These are phyloP conservation scores for Entonaema liquescens DNA, from an alignment of 495 filamentous ascomycete species.

Conservation along the genomic window DNA sequence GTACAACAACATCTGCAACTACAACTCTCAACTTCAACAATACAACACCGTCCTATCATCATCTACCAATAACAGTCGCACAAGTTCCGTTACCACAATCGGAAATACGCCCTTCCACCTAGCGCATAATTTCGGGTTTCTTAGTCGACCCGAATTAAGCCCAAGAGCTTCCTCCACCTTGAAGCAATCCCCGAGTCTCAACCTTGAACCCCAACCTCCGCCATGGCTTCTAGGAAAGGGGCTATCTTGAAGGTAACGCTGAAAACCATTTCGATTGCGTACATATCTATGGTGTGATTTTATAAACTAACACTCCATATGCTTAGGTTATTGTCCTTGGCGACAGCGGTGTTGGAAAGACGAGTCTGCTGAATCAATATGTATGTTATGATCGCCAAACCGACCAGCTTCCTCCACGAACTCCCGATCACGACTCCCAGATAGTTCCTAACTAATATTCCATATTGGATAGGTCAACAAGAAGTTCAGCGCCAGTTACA, in stretches of 20 bases:
- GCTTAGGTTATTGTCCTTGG: conserved; percentile 94
- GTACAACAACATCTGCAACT: conserved; percentile 15
- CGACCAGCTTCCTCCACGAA: conserved; percentile 4
- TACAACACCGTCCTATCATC: conserved; percentile 3
- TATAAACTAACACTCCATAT: conserved; percentile 19
- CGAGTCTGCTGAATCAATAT: conserved; percentile 99
- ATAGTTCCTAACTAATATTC: conserved; percentile 19
- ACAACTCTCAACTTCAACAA: conserved; percentile 23
- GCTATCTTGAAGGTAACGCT: conserved; percentile 86
- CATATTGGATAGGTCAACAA: conserved; percentile 85
- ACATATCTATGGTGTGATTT: neutral
- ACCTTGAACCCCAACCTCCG: conserved; percentile 40
- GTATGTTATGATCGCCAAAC: conserved; percentile 62
- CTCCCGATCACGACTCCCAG: conserved; percentile 1
- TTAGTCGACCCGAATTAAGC: neutral
- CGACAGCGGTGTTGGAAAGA: conserved; percentile 98
- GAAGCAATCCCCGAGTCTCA: conserved; percentile 11
- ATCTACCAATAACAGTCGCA: conserved; percentile 12
- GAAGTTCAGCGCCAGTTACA: conserved; percentile 99
- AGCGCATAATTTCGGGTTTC: conserved; percentile 3
- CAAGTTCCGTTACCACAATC: neutral
- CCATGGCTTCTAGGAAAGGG: conserved; percentile 95
- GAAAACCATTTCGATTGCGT: neutral
- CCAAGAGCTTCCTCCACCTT: neutral
- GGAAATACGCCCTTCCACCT: neutral